Evolutionary conservation across 768 basidiomycete species (phyloP).

Genomic region (Agaricus sinodeliciosus): DNA sequence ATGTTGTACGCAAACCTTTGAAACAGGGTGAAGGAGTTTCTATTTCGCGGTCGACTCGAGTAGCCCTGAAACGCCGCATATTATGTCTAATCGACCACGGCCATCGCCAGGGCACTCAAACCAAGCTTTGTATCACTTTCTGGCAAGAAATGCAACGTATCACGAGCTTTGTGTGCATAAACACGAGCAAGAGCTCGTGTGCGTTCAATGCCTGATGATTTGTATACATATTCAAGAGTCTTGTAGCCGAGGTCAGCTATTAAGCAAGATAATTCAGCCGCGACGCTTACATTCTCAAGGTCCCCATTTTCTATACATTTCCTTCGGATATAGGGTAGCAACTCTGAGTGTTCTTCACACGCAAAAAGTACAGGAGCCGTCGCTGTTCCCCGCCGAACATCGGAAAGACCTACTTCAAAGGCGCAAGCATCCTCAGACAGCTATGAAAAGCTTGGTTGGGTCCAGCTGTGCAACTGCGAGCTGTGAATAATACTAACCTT

Average conservation of each 20-base stretch:
- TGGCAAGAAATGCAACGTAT: constrained; percentile 63
- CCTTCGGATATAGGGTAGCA: constrained; percentile 73
- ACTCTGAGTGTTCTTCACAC: constrained; percentile 72
- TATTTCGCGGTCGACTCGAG: not conserved
- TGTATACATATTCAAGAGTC: constrained; percentile 62
- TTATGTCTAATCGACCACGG: constrained; percentile 56
- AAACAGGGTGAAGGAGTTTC: not conserved
- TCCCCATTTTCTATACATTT: constrained; percentile 77
- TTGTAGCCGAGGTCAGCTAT: constrained; percentile 19
- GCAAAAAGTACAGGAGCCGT: constrained; percentile 85
- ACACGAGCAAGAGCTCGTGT: constrained; percentile 69
- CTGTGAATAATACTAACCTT: constrained; percentile 24
- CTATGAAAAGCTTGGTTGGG: not conserved
- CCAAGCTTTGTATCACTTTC: constrained; percentile 75
- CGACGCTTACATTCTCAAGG: constrained; percentile 59
- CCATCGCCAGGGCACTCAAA: constrained; percentile 65
- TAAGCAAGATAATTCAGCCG: not conserved
- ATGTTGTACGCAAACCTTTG: not conserved
- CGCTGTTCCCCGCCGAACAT: constrained; percentile 34
- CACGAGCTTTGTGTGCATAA: constrained; percentile 74
- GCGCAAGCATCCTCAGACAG: constrained; percentile 67
- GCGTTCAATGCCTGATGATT: constrained; percentile 70
- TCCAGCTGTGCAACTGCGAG: not conserved
- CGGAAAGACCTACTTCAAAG: constrained; percentile 41
- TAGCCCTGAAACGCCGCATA: constrained; percentile 15